Conservation (phyloP, 345 rosid genomes). For the Euphorbia pulcherrima region DNA sequence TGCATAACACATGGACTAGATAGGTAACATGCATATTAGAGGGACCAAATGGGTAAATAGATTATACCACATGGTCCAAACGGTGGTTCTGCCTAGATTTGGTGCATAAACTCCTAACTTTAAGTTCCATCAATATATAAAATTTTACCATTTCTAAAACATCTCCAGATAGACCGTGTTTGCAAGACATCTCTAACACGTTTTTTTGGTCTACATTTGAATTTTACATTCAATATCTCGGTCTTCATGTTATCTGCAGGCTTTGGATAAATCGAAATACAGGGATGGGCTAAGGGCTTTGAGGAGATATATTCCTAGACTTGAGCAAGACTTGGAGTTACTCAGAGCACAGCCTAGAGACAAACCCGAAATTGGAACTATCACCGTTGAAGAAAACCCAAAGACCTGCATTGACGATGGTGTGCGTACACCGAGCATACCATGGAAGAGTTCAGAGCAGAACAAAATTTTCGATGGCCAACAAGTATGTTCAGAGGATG, state of each 20-base stretch:
- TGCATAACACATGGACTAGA: too few relatives aligned
- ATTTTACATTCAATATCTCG: too few relatives aligned
- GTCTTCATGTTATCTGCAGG: conserved; percentile 29
- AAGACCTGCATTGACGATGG: conserved; percentile 10
- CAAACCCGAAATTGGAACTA: conserved; percentile 26
- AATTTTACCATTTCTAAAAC: too few relatives aligned
- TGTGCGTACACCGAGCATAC: conserved; percentile 21
- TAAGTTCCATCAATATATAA: too few relatives aligned
- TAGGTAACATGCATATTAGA: too few relatives aligned
- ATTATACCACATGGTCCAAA: too few relatives aligned
- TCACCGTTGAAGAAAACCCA: conserved; percentile 25
- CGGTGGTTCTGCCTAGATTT: too few relatives aligned
- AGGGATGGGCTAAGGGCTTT: conserved; percentile 82
- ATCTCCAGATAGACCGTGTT: too few relatives aligned
- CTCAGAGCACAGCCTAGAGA: conserved; percentile 48
- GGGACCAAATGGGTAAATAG: too few relatives aligned
- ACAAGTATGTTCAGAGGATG: conserved; percentile 46
- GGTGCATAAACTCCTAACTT: too few relatives aligned
- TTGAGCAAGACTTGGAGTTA: conserved; percentile 77
- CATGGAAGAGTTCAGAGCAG: conserved; percentile 34
- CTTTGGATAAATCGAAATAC: conserved; percentile 78
- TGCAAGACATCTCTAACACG: too few relatives aligned
- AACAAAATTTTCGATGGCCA: conserved; percentile 43
- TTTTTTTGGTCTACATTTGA: too few relatives aligned
- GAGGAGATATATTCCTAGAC: conserved; percentile 70